Percentiles rank a stretch among this genome's conserved stretches.
Evolutionary conservation across 352 stramenopile species (phyloP).

Genomic region (Pythium pyrilobum): DNA sequence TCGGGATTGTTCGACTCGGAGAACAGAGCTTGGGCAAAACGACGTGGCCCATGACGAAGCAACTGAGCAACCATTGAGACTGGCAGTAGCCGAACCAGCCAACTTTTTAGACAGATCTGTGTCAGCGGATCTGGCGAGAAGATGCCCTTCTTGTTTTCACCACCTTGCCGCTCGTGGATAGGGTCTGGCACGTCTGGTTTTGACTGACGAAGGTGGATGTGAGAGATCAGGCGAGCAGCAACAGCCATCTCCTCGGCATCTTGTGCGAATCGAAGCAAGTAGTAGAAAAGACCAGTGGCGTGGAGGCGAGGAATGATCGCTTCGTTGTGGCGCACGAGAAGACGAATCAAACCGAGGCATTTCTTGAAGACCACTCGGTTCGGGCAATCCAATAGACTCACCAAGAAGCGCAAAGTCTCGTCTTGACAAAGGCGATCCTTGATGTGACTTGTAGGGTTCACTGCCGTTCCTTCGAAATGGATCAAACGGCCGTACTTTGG

Average conservation of each 20-base stretch:
- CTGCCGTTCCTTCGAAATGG: conserved; percentile 74
- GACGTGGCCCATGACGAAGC: conserved; percentile 64
- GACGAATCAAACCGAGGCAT: conserved; percentile 68
- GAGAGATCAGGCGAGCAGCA: conserved; percentile 67
- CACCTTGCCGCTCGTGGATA: conserved; percentile 68
- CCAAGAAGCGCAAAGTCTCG: conserved; percentile 73
- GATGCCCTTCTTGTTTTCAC: conserved; percentile 77
- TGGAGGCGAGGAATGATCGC: conserved; percentile 79
- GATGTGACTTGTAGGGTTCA: conserved; percentile 73
- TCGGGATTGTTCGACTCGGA: conserved; percentile 82
- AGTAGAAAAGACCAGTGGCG: conserved; percentile 84
- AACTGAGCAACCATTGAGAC: conserved; percentile 85
- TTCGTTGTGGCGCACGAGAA: conserved; percentile 83
- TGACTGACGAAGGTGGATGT: conserved; percentile 81
- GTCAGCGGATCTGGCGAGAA: conserved; percentile 78
- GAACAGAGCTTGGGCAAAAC: conserved; percentile 77
- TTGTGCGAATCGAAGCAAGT: conserved; percentile 71
- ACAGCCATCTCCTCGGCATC: conserved; percentile 84
- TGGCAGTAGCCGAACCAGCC: conserved; percentile 74
- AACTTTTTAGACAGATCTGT: conserved; percentile 77
- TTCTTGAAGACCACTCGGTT: conserved; percentile 86
- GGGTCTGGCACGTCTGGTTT: conserved; percentile 50
- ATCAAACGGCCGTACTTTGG: conserved; percentile 75
- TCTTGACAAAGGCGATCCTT: conserved; percentile 73
- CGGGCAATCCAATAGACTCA: conserved; percentile 71